Evolutionary conservation across 2,329 filamentous ascomycete genomes (phyloP), one percentile per base, ranked within the genome.

Genomic region (Penicillium corylophilum): DNA sequence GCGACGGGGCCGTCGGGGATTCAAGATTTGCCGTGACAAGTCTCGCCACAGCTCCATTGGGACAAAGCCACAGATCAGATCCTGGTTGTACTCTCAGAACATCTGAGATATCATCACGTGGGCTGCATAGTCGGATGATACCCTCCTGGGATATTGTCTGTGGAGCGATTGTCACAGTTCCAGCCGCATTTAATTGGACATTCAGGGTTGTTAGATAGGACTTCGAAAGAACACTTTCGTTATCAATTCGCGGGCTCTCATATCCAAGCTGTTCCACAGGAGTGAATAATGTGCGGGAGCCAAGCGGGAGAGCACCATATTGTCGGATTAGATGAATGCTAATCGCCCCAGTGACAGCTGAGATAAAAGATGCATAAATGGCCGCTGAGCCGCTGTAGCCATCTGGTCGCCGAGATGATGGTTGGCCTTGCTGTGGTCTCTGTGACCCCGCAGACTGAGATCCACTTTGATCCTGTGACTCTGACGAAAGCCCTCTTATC

Each of bases 321-420:
- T 58, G 62, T 44, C 68, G 67, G 43, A 69, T 64, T 24, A 74
- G 57, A 50, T 72, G 68, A 8, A 74, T 60, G 33, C 66, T 66
- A 22, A 75, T 56, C 48, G 67, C 61, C 8, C 67, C 71, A 12
- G 69, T 68, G 22, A 74, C 62, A 5, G 73, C 70, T 29, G 71
- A 73, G 35, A 74, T 66, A 45, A 75, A 73, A 15, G 71, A 67
- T 15, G 67, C 64, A 53, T 74, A 73, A 23, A 75, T 69, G 5
- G 69, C 66, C 31, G 64, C 66, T 22, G 64, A 66, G 46, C 62
- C 67, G 35, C 62, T 62, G 29, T 69, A 65, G 10, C 63, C 63
- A 44, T 71, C 69, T 35, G 60, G 50, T 12, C 67, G 62, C 28
- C 68, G 60, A 18, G 62, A 38, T n/a, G 59, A 46, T n/a, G 51